Evolutionary conservation across 2,329 filamentous ascomycete species (phyloP).

Genomic region (Apiospora sp.): DNA sequence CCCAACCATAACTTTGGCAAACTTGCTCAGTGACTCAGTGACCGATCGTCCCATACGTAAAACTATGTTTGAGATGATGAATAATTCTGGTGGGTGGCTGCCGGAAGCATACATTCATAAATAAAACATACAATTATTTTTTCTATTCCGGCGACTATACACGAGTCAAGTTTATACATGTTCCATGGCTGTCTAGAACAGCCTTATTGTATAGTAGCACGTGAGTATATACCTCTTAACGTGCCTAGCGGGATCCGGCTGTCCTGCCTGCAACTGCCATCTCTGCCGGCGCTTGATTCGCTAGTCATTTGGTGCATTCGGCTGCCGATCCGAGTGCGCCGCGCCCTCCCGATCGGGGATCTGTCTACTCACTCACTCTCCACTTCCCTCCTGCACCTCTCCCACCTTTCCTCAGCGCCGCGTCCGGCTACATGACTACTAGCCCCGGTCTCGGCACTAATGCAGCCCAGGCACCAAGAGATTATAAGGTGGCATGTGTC

Average conservation of each 20-base stretch:
- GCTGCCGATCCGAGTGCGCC: background rate
- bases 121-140: background rate
- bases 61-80: background rate
- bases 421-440: conserved; percentile 5
- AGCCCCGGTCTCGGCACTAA: conserved; percentile 1
- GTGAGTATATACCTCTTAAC: background rate
- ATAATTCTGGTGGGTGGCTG: background rate
- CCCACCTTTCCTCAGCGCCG: background rate
- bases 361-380: background rate
- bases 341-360: background rate
- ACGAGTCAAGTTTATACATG: background rate
- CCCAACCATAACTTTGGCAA: background rate
- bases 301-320: background rate
- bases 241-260: background rate
- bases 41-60: background rate
- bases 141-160: background rate
- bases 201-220: background rate
- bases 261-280: background rate
- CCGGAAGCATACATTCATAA: background rate
- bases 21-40: background rate
- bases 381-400: background rate
- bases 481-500: background rate
- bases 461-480: background rate
- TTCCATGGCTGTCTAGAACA: background rate
- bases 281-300: background rate